phyloP scores from a whole-genome alignment of 2,329 filamentous ascomycete genomes.

The Malbranchea cinnamomea region DNA sequence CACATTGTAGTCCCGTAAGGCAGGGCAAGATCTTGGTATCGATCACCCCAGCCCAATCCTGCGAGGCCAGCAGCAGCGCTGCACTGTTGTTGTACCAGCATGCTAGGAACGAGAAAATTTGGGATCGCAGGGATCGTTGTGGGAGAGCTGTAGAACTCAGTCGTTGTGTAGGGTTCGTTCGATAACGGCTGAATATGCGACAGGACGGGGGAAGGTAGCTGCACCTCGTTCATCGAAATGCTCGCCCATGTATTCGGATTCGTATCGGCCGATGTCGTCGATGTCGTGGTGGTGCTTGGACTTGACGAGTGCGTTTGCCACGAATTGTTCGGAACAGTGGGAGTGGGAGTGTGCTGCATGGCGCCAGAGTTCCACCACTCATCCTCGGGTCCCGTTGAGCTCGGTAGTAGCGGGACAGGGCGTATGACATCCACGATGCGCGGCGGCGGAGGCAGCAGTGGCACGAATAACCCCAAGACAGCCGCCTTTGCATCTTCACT shows the following conservation, averaged over 20 bases:
- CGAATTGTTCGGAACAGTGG: constrained; percentile 61
- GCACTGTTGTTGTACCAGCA: constrained; percentile 68
- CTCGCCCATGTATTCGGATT: constrained; percentile 62
- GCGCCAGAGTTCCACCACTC: too few relatives aligned
- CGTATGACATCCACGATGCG: constrained; percentile 80
- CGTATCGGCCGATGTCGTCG: constrained; percentile 57
- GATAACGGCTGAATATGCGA: constrained; percentile 67
- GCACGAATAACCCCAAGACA: constrained; percentile 69
- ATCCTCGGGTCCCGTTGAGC: constrained; percentile 55
- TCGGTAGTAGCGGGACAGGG: constrained; percentile 71
- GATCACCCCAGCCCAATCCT: constrained; percentile 65
- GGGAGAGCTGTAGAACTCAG: constrained; percentile 64
- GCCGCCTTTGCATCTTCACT: constrained; percentile 85
- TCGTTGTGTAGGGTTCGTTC: constrained; percentile 45
- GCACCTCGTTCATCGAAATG: constrained; percentile 54
- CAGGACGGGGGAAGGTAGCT: constrained; percentile 63
- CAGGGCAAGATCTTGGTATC: constrained; percentile 65
- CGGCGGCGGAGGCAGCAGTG: constrained; percentile 74
- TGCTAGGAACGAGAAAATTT: constrained; percentile 68
- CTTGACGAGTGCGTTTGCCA: constrained; percentile 90
- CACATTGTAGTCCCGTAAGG: constrained; percentile 67
- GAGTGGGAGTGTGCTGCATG: constrained; percentile 51
- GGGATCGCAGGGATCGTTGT: constrained; percentile 60
- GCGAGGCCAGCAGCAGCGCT: constrained; percentile 62
- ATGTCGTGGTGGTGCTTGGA: constrained; percentile 56